phyloP scores from a whole-genome alignment of 2,329 filamentous ascomycete genomes.

The Neophaeococcomyces aloes region DNA sequence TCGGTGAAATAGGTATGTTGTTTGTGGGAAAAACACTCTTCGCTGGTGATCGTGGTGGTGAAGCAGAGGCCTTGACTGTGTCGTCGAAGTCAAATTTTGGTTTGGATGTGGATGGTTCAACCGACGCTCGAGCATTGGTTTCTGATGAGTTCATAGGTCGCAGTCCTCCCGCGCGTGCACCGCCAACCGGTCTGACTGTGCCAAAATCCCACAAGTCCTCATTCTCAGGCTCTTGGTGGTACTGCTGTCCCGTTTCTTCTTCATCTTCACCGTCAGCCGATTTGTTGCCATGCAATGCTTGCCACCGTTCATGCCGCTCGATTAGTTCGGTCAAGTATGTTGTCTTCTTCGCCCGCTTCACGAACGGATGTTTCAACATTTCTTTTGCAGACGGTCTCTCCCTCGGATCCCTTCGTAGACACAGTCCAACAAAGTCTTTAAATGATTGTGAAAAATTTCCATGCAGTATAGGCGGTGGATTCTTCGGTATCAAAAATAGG shows the following conservation, averaged over 20 bases:
- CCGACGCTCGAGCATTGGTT: conserved; percentile 59
- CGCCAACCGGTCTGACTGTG: conserved; percentile 72
- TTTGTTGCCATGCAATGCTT: conserved; percentile 63
- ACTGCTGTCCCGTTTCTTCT: conserved; percentile 28
- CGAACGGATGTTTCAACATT: conserved; percentile 78
- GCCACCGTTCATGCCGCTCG: conserved; percentile 79
- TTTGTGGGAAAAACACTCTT: conserved; percentile 33
- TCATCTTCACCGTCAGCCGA: conserved; percentile 57
- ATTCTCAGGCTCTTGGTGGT: conserved; percentile 46
- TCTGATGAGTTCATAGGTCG: conserved; percentile 70
- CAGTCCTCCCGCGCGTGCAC: conserved; percentile 53
- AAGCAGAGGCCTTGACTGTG: conserved; percentile 38
- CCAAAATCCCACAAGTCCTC: conserved; percentile 99
- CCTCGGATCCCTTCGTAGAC: conserved; percentile 77
- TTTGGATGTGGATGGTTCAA: conserved; percentile 38
- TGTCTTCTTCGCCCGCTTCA: conserved; percentile 84
- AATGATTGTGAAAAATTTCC: conserved; percentile 73
- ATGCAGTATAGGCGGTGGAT: conserved; percentile 69
- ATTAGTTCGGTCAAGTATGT: conserved; percentile 96
- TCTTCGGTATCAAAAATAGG: conserved; percentile 90
- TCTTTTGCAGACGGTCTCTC: conserved; percentile 81
- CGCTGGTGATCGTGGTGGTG: conserved; percentile 49
- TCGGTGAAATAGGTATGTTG: conserved; percentile 39
- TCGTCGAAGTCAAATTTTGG: conserved; percentile 27
- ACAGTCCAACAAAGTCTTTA: conserved; percentile 75